These are phyloP conservation scores for Sclerotinia spermophila DNA, from an alignment of 2,329 filamentous ascomycete genomes.

Conservation along the genomic window DNA sequence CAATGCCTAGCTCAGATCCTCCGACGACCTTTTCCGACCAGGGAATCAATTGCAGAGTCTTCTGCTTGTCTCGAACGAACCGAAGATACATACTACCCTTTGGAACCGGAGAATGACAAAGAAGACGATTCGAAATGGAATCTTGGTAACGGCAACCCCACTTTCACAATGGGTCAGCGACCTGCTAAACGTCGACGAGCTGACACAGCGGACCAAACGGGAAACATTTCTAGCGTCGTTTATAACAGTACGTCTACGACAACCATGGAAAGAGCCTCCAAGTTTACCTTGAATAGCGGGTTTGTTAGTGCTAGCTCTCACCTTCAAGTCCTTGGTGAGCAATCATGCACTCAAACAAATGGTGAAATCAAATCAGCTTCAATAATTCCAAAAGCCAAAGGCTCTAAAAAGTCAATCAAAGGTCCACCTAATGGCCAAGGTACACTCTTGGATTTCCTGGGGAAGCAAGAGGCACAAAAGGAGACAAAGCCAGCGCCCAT, in stretches of 20 bases:
- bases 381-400: conserved; percentile 4
- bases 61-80: conserved; percentile 52
- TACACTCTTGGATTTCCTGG: conserved; percentile 31
- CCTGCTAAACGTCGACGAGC: conserved; percentile 33
- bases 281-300: conserved; percentile 56
- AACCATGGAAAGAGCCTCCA: conserved; percentile 58
- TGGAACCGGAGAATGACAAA: conserved; percentile 53
- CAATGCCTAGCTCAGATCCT: conserved; percentile 69
- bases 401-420: conserved; percentile 21
- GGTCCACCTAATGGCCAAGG: conserved; percentile 26
- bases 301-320: conserved; percentile 36
- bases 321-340: conserved; percentile 34
- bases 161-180: conserved; percentile 28
- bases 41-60: conserved; percentile 40
- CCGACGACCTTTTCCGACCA: conserved; percentile 55
- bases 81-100: conserved; percentile 67
- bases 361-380: conserved; percentile 20
- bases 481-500: neutral
- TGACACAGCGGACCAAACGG: conserved; percentile 22
- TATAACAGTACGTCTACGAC: conserved; percentile 47
- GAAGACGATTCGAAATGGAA: conserved; percentile 40
- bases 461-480: conserved; percentile 22
- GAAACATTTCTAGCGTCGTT: conserved; percentile 21
- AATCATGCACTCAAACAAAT: conserved; percentile 30
- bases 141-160: conserved; percentile 28